phyloP scores from a whole-genome alignment of 345 rosid species.

The Xanthoceras sorbifolium region DNA sequence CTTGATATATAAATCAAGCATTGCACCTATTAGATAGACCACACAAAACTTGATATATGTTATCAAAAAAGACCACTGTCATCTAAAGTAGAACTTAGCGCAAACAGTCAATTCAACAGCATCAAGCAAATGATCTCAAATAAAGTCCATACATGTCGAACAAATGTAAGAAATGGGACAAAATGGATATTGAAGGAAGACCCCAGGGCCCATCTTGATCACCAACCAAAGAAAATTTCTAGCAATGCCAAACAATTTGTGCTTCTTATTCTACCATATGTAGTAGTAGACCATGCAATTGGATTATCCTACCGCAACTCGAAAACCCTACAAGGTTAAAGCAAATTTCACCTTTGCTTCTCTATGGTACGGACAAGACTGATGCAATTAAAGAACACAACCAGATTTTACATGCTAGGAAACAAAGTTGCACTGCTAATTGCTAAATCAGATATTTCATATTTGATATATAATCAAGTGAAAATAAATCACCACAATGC shows the following conservation, averaged over 20 bases:
- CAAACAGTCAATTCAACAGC: neutral
- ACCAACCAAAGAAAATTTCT: neutral
- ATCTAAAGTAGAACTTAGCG: neutral
- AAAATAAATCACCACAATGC: too few species aligned
- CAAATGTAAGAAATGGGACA: neutral
- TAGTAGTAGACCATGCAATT: neutral
- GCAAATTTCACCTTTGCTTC: neutral
- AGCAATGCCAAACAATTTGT: neutral
- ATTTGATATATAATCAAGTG: too few species aligned
- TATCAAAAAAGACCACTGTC: neutral
- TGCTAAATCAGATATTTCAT: neutral
- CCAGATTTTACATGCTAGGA: neutral
- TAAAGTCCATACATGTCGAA: neutral
- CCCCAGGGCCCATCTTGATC: neutral
- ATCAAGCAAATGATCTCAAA: neutral
- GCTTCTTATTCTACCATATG: neutral
- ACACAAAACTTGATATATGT: neutral
- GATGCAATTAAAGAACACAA: neutral
- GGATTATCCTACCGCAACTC: neutral
- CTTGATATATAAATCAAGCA: too few species aligned
- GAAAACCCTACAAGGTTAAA: neutral
- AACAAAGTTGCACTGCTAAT: neutral
- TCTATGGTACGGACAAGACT: neutral
- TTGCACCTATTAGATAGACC: neutral
- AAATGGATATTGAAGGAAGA: neutral